These are phyloP conservation scores for Candida palmyrensis DNA, from an alignment of 805 yeast species.

Conservation along the genomic window DNA sequence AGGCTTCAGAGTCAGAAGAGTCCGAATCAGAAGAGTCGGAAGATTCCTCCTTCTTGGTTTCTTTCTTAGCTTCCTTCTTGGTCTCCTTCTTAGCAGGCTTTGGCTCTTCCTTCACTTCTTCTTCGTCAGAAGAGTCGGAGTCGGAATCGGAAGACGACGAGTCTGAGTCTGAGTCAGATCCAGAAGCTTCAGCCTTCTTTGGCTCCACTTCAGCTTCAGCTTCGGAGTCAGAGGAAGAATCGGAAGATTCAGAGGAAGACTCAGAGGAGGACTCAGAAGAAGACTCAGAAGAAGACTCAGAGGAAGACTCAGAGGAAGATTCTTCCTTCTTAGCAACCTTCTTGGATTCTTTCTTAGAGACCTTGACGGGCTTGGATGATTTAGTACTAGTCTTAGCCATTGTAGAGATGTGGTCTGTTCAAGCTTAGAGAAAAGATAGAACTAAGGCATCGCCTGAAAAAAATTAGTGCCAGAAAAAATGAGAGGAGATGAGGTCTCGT, in stretches of 20 bases:
- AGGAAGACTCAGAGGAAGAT: slow-evolving; percentile 11
- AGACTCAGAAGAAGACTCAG: slow-evolving; percentile 16
- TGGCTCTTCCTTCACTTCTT: slow-evolving; percentile 12
- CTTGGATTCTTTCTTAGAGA: slow-evolving; percentile 14
- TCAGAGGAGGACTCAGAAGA: slow-evolving; percentile 21
- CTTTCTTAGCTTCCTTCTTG: slow-evolving; percentile 12
- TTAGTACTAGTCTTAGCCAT: slow-evolving; percentile 38
- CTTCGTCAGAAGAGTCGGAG: slow-evolving; percentile 19
- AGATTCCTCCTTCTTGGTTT: slow-evolving; percentile 9
- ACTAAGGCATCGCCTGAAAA: slow-evolving; percentile 5
- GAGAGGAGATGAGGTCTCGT: slow-evolving; percentile 5
- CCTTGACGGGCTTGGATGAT: slow-evolving; percentile 20
- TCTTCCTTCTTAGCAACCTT: slow-evolving; percentile 15
- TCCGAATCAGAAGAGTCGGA: slow-evolving; percentile 20
- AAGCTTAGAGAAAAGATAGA: no score
- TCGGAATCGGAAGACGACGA: slow-evolving; percentile 18
- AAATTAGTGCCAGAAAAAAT: neutral
- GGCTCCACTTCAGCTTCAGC: slow-evolving; percentile 4
- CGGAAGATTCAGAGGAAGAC: slow-evolving; percentile 19
- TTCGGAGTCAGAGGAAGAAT: slow-evolving; percentile 5
- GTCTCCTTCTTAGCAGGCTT: slow-evolving; percentile 12
- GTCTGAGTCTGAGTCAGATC: slow-evolving; percentile 19
- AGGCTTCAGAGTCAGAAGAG: slow-evolving; percentile 23
- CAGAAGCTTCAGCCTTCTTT: no score
- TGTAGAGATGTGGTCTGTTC: no score